These are phyloP conservation scores for Oryza brachyantha DNA, from an alignment of 176 grass and related monocot species.

Conservation along the genomic window DNA sequence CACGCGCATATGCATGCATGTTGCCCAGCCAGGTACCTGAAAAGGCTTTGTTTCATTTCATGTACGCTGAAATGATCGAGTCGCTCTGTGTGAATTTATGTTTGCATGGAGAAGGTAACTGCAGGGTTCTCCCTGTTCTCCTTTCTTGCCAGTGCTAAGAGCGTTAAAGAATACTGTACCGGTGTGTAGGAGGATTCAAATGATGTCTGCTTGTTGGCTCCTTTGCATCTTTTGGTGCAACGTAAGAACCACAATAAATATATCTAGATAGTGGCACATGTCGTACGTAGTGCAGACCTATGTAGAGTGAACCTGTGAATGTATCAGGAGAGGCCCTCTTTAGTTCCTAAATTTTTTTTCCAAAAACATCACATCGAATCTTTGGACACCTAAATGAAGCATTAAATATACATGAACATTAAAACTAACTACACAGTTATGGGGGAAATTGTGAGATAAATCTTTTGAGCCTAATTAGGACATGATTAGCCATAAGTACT, in stretches of 20 bases:
- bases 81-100: not conserved
- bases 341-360: too few relatives aligned
- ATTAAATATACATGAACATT: too few relatives aligned
- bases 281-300: not conserved
- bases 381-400: too few relatives aligned
- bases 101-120: slow-evolving; percentile 39
- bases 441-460: too few relatives aligned
- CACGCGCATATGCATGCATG: not conserved
- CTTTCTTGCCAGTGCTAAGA: slow-evolving; percentile 38
- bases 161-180: slow-evolving; percentile 8
- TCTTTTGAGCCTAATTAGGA: too few relatives aligned
- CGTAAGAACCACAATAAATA: not conserved
- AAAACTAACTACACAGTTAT: too few relatives aligned
- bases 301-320: not conserved
- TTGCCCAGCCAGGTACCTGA: not conserved
- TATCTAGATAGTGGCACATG: not conserved
- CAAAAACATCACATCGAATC: too few relatives aligned
- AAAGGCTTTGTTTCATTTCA: slow-evolving; percentile 29
- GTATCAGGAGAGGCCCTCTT: too few relatives aligned
- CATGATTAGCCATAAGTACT: too few relatives aligned
- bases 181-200: not conserved
- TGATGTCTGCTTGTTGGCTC: not conserved
- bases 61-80: not conserved
- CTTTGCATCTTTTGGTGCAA: slow-evolving; percentile 43
- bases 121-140: not conserved